Evolutionary conservation across 2,329 filamentous ascomycete genomes (phyloP).

Genomic region (Venturia oleaginea): DNA sequence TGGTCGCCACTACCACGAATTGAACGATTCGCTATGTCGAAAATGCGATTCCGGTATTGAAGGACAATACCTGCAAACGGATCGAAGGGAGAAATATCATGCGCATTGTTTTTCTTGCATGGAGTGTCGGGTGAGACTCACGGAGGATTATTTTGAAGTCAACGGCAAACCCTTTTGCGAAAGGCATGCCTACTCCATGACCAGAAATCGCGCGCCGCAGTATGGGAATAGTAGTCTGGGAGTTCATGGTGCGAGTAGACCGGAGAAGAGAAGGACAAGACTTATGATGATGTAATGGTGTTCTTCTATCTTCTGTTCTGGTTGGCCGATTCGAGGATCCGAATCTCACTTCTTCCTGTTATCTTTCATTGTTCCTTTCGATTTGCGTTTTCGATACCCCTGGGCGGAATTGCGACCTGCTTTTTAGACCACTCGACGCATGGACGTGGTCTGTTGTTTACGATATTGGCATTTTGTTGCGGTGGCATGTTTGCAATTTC

Average conservation of each 20-base stretch:
- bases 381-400: conserved; percentile 1
- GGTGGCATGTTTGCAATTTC: background rate
- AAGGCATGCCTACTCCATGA: conserved; percentile 57
- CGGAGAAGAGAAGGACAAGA: conserved; percentile 33
- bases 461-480: background rate
- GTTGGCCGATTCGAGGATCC: background rate
- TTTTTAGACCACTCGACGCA: background rate
- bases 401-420: background rate
- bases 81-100: conserved; percentile 70
- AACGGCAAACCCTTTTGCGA: conserved; percentile 76
- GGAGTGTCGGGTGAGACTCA: conserved; percentile 62
- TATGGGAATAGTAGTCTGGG: background rate
- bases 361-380: background rate
- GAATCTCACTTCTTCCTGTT: background rate
- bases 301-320: background rate
- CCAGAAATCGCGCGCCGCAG: background rate
- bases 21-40: conserved; percentile 79
- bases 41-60: conserved; percentile 80
- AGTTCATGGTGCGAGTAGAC: background rate
- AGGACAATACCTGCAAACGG: conserved; percentile 85
- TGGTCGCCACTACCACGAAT: conserved; percentile 81
- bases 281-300: conserved; percentile 14
- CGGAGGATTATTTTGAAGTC: conserved; percentile 85
- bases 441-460: background rate
- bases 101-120: conserved; percentile 76